A percentile compares a stretch with the other conserved stretches of the same genome.
Evolutionary conservation across 805 yeast species (phyloP).

Genomic region (Tetrapisispora fleetii): DNA sequence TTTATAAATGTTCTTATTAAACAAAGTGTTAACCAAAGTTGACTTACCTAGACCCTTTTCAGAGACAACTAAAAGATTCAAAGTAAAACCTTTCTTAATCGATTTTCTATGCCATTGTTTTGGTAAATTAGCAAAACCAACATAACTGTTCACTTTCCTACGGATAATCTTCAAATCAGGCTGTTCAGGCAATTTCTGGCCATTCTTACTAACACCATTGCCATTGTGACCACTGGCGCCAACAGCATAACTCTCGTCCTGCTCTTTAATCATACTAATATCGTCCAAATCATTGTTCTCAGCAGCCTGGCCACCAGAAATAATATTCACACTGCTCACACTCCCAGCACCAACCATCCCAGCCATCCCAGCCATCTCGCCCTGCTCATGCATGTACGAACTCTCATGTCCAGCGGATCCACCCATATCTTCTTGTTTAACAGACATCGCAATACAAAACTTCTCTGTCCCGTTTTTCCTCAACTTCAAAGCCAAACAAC

Average conservation of each 20-base stretch:
- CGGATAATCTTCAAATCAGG: slow-evolving; percentile 52
- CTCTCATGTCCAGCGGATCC: background rate
- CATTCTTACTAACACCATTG: background rate
- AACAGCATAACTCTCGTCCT: background rate
- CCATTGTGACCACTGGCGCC: background rate
- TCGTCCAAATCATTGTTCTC: background rate
- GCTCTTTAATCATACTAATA: background rate
- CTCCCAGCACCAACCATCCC: background rate
- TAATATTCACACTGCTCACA: slow-evolving; percentile 1
- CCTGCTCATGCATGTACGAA: background rate
- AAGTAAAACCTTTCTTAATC: slow-evolving; percentile 76
- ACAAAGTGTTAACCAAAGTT: slow-evolving; percentile 83
- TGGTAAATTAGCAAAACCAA: slow-evolving; percentile 95
- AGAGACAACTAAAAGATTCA: slow-evolving; percentile 85
- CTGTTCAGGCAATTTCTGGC: slow-evolving; percentile 27
- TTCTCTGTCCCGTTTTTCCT: background rate
- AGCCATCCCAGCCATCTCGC: background rate
- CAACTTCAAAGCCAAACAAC: too few relatives aligned
- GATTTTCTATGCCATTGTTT: slow-evolving; percentile 98
- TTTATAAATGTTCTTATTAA: slow-evolving; percentile 51
- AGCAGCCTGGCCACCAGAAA: background rate
- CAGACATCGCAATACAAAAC: background rate
- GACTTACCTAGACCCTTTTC: slow-evolving; percentile 90
- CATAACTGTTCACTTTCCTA: slow-evolving; percentile 82
- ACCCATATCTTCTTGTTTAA: slow-evolving; percentile 3